Percentiles rank a stretch among this genome's conserved stretches.
phyloP scores from a whole-genome alignment of 148 eudicot species.

The Rhododendron simsii region DNA sequence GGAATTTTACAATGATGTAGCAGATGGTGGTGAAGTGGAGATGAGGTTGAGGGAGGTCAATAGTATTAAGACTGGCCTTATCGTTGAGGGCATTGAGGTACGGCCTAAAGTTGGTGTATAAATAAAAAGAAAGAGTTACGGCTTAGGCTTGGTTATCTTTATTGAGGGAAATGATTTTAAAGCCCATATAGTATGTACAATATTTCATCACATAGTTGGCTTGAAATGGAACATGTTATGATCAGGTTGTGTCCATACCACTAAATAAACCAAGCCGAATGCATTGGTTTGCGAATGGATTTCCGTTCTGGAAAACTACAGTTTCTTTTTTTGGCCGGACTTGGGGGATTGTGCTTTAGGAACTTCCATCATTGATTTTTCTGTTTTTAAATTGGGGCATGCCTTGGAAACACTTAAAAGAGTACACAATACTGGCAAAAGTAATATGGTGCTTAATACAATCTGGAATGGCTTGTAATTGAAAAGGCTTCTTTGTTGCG shows the following conservation, averaged over 20 bases:
- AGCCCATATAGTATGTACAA: neutral
- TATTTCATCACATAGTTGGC: no score
- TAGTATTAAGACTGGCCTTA: neutral
- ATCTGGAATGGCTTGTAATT: no score
- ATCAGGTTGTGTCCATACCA: no score
- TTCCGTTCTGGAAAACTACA: no score
- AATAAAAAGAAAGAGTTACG: neutral
- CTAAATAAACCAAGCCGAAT: neutral
- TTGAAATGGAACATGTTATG: no score
- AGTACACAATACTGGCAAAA: no score
- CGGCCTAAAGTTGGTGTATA: neutral
- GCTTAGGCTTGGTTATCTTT: neutral
- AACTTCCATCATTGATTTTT: no score
- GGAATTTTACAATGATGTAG: slow-evolving; percentile 23
- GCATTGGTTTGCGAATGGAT: neutral
- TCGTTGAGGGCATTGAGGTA: neutral
- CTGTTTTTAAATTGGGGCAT: no score
- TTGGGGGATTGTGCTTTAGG: no score
- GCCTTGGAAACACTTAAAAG: no score
- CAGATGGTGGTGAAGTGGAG: slow-evolving; percentile 28
- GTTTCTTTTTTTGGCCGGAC: no score
- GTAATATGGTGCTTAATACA: no score
- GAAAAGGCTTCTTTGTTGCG: neutral
- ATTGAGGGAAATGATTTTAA: neutral
- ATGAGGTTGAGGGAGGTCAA: slow-evolving; percentile 37